phyloP scores from a whole-genome alignment of 352 stramenopile species.

The Pythium dissimile region DNA sequence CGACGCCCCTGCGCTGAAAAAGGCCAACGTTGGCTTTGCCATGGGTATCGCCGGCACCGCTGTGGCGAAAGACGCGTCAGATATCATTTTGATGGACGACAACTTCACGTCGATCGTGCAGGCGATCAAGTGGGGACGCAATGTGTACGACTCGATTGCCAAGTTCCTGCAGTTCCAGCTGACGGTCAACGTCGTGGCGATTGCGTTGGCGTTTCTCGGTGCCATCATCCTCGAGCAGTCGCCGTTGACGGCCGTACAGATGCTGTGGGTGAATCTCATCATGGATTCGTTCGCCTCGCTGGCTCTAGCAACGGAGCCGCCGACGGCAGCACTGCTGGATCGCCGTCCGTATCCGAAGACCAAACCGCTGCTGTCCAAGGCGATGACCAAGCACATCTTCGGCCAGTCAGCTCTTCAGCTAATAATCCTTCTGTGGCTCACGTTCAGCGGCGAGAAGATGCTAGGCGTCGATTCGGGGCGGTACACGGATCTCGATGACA shows the following conservation, averaged over 20 bases:
- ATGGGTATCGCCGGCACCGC: too few relatives aligned
- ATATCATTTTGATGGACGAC: conserved; percentile 89
- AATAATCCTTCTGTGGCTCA: conserved; percentile 41
- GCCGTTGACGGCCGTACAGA: conserved; percentile 94
- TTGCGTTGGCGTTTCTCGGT: conserved; percentile 91
- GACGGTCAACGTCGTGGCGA: conserved; percentile 95
- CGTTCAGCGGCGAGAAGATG: conserved; percentile 71
- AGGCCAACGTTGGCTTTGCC: too few relatives aligned
- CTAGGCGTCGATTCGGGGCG: conserved; percentile 46
- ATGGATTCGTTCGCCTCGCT: conserved; percentile 98
- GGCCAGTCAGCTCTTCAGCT: conserved; percentile 92
- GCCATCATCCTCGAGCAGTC: conserved; percentile 74
- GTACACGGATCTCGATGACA: conserved; percentile 30
- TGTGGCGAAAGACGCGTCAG: too few relatives aligned
- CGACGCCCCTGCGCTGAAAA: conserved; percentile 61
- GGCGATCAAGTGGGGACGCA: conserved; percentile 38
- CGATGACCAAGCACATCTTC: conserved; percentile 96
- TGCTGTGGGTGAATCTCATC: conserved; percentile 99
- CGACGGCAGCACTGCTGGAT: conserved; percentile 87
- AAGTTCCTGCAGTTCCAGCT: conserved; percentile 99
- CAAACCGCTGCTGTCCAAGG: conserved; percentile 90
- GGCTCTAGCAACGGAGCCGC: conserved; percentile 93
- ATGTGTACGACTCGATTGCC: conserved; percentile 93
- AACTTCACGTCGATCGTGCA: conserved; percentile 94
- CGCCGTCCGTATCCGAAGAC: conserved; percentile 91